Percentiles rank a stretch among this genome's conserved stretches.
phyloP scores from a whole-genome alignment of 441 rosid genomes.

The Adansonia rubrostipa region DNA sequence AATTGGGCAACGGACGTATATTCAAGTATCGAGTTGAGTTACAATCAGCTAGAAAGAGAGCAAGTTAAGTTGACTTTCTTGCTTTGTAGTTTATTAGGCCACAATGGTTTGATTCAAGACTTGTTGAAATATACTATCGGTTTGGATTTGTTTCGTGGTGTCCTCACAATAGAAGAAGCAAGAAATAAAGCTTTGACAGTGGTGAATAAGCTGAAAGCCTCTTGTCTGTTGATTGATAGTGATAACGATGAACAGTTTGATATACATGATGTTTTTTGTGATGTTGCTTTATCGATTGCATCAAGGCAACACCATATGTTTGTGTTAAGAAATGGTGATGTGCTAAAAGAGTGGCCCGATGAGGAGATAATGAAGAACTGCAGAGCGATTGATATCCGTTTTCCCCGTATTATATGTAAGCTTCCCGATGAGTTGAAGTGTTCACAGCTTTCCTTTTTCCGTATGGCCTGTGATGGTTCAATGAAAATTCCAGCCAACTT shows the following conservation, averaged over 20 bases:
- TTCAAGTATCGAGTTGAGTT: neutral
- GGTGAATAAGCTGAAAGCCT: neutral
- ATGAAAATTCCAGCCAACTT: too few species aligned
- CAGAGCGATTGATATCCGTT: too few species aligned
- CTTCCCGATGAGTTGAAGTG: too few species aligned
- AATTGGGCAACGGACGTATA: neutral
- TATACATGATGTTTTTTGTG: neutral
- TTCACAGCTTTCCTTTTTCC: too few species aligned
- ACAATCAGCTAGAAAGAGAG: neutral
- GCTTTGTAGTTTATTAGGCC: neutral
- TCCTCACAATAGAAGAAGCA: neutral
- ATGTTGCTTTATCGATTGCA: neutral
- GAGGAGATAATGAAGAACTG: too few species aligned
- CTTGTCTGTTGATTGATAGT: neutral
- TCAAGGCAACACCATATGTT: neutral
- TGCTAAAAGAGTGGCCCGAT: too few species aligned
- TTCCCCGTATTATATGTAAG: too few species aligned
- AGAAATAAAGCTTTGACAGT: neutral
- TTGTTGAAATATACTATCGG: neutral
- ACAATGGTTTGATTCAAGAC: neutral
- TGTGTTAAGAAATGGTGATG: too few species aligned
- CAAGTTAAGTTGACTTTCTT: neutral
- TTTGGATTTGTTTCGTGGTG: neutral
- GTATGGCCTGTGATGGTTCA: too few species aligned
- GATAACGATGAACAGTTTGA: neutral